Base-by-base conservation (phyloP, 768 basidiomycete species). In the Tylopilus subfusipes region DNA sequence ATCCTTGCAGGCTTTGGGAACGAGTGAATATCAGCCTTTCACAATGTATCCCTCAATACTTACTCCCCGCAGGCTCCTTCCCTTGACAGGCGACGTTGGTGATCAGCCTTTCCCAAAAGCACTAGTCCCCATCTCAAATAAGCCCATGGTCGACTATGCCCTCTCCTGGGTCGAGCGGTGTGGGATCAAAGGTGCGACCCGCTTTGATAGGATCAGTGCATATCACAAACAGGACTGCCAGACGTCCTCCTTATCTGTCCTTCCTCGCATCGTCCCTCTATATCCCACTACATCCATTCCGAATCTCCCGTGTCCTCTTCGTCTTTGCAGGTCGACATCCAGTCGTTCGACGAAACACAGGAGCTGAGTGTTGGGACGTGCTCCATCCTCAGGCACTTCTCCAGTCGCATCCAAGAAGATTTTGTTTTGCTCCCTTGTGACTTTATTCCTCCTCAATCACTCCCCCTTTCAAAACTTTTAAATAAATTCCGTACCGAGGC, bases 361-460 rank as follows among this genome's bases (percentile, higher is more conserved):
- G 85, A 87, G 39, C 73, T 78, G 18, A 77, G 78, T 50, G 76
- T 79, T 8, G 91, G 90, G 40, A 92, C 90, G 3, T 88, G 87
- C 57, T 76, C 82, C 21, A 76, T 95, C 24, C 78, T 96, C 54
- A 81, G 83, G 48, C 83, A 92, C 65, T 91, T 94, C 69, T 78
- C 89, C 11, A 73, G 67, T 45, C 84, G 85, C 45, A 93, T 95
- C 57, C 77, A 80, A 57, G 83, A 83, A 55, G 95, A 97, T 69
- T 95, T 97, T 69, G 81, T 97, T 38, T 71, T 98, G 22, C 79
- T 98, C 2, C 88, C 95, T 8, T 97, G 93, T 65, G 95, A 98
- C 69, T 90, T 97, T 47, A 79, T 93, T 21, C 86, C 93, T 10
- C 87, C 93, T 0, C 74, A 85, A 0, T 73, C 81, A 0, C 77